These are phyloP conservation scores for Paramecium octaurelia DNA, from an alignment of 73 alveolate species.

Conservation along the genomic window DNA sequence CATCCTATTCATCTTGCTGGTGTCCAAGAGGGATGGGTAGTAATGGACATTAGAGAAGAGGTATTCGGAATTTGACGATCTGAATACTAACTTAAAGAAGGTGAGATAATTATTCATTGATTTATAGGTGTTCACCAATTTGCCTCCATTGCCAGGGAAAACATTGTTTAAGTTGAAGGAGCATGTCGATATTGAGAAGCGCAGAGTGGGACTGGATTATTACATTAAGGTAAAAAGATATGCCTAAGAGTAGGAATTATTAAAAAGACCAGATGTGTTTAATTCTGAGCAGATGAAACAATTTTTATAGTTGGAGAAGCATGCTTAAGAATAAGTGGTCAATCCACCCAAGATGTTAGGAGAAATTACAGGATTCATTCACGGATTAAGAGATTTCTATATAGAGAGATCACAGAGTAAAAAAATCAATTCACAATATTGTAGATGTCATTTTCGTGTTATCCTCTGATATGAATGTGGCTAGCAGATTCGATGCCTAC, in stretches of 20 bases:
- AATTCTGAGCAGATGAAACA: conserved; percentile 58
- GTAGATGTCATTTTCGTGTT: conserved; percentile 54
- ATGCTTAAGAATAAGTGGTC: conserved; percentile 60
- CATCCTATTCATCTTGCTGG: conserved; percentile 29
- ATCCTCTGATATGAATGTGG: conserved; percentile 62
- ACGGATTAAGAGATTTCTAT: conserved; percentile 61
- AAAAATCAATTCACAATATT: background rate
- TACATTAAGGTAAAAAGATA: conserved; percentile 40
- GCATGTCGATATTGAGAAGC: conserved; percentile 55
- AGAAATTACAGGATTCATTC: conserved; percentile 59
- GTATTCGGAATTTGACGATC: conserved; percentile 60
- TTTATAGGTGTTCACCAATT: conserved; percentile 21
- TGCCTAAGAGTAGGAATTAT: background rate
- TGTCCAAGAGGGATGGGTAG: conserved; percentile 53
- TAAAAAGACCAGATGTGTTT: conserved; percentile 56
- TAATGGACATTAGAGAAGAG: conserved; percentile 61
- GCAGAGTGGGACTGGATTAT: conserved; percentile 57
- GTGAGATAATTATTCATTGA: background rate
- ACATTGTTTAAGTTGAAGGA: conserved; percentile 57
- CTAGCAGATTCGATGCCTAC: conserved; percentile 61
- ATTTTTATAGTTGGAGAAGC: conserved; percentile 59
- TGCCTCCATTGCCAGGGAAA: conserved; percentile 63
- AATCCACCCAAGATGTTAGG: conserved; percentile 62
- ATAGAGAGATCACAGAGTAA: conserved; percentile 40
- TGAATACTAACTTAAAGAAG: conserved; percentile 52